These are phyloP conservation scores for Penicillium crustosum DNA, from an alignment of 2,329 filamentous ascomycete genomes.

Conservation along the genomic window DNA sequence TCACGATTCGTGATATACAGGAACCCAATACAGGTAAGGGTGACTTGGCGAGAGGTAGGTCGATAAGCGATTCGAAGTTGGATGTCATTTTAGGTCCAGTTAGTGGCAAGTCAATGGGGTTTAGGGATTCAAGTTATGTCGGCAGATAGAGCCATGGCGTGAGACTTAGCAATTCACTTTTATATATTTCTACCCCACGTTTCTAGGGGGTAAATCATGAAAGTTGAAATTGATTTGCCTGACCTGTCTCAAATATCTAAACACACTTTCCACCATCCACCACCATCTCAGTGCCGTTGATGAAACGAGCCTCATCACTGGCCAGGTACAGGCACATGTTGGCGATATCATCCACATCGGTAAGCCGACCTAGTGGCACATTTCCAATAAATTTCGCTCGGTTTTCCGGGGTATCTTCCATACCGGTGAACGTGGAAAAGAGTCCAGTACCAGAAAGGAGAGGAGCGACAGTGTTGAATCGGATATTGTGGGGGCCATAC, in stretches of 20 bases:
- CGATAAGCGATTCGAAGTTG: constrained; percentile 44
- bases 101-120: background rate
- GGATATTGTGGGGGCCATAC: constrained; percentile 69
- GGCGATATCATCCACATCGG: constrained; percentile 61
- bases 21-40: constrained; percentile 22
- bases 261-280: constrained; percentile 57
- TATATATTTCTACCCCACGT: background rate
- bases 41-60: constrained; percentile 42
- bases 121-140: background rate
- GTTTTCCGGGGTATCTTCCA: constrained; percentile 48
- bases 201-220: background rate
- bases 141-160: background rate
- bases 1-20: constrained; percentile 29
- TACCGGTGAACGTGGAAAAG: constrained; percentile 48
- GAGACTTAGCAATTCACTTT: background rate
- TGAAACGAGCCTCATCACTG: constrained; percentile 69
- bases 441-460: constrained; percentile 67
- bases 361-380: constrained; percentile 45
- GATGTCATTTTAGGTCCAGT: constrained; percentile 6
- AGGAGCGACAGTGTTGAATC: constrained; percentile 71
- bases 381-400: constrained; percentile 45
- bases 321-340: constrained; percentile 70
- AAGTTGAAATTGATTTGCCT: background rate
- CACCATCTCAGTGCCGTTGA: constrained; percentile 70
- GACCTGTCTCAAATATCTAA: constrained; percentile 13